Percentiles rank a stretch among this genome's conserved stretches.
Conservation (phyloP, 345 rosid genomes). For the Pugionium dolabratum region DNA sequence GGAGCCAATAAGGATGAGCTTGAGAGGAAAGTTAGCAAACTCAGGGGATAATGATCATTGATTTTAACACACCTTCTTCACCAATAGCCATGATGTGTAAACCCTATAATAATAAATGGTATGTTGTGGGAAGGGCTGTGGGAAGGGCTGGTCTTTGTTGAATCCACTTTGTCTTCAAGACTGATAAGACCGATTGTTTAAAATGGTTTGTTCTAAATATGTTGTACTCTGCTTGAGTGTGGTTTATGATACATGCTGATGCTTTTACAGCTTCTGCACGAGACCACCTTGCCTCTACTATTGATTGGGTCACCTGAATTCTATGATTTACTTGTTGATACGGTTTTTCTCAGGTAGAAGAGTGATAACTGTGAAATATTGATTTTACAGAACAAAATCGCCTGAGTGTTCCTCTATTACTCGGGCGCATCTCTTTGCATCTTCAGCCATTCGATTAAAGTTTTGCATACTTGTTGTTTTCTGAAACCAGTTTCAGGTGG, state of each 20-base stretch:
- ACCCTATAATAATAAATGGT: constrained; percentile 16
- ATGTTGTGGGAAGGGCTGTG: constrained; percentile 11
- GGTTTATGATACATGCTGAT: neutral
- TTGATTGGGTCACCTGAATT: neutral
- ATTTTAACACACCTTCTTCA: neutral
- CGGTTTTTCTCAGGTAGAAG: neutral
- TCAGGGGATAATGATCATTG: constrained; percentile 20
- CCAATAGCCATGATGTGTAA: constrained; percentile 14
- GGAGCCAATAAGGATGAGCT: constrained; percentile 69
- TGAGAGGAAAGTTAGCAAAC: constrained; percentile 52
- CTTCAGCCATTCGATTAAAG: constrained; percentile 56
- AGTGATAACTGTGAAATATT: neutral
- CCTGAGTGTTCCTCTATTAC: neutral
- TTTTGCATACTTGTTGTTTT: constrained; percentile 41
- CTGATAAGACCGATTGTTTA: neutral
- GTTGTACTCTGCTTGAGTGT: neutral
- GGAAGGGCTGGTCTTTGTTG: neutral
- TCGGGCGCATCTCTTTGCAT: constrained; percentile 59
- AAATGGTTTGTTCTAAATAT: constrained; percentile 9
- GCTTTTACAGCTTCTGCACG: neutral
- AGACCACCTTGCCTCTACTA: constrained; percentile 5
- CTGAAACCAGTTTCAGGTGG: constrained; percentile 54
- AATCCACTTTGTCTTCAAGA: neutral
- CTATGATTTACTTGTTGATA: neutral
- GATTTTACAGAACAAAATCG: no score